Percentiles rank a stretch among this genome's conserved stretches.
Conservation (phyloP, 2,329 filamentous ascomycete genomes). For the Pseudogymnoascus sp. region DNA sequence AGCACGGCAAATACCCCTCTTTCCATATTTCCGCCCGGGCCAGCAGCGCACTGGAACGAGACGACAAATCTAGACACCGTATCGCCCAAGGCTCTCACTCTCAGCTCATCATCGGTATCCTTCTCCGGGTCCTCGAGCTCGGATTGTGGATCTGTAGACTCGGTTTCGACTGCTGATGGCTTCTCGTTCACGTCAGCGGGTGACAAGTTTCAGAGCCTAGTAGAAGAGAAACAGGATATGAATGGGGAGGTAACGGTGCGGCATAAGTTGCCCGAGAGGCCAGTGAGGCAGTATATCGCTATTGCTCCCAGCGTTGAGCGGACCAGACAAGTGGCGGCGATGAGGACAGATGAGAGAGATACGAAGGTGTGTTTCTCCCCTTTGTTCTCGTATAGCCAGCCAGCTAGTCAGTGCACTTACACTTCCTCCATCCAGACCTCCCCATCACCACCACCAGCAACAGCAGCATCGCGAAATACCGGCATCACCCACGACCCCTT, state of each 20-base stretch:
- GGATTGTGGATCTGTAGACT: background rate
- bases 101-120: background rate
- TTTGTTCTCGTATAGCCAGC: background rate
- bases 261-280: background rate
- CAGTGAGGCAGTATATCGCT: background rate
- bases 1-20: fast-evolving
- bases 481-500: background rate
- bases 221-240: background rate
- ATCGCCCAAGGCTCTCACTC: background rate
- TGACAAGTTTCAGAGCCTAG: background rate
- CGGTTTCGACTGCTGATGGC: background rate
- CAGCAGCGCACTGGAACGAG: background rate
- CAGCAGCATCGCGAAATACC: background rate
- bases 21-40: too few species aligned
- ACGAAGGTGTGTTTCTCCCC: background rate
- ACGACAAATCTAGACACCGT: background rate
- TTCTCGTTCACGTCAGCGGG: background rate
- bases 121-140: background rate
- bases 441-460: background rate
- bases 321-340: background rate
- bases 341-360: background rate
- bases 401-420: background rate
- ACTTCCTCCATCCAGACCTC: background rate
- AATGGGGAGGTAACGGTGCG: background rate
- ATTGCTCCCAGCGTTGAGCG: background rate